These are phyloP conservation scores for Sphaerulina vaccinii DNA, from an alignment of 2,329 filamentous ascomycete species.

Conservation along the genomic window DNA sequence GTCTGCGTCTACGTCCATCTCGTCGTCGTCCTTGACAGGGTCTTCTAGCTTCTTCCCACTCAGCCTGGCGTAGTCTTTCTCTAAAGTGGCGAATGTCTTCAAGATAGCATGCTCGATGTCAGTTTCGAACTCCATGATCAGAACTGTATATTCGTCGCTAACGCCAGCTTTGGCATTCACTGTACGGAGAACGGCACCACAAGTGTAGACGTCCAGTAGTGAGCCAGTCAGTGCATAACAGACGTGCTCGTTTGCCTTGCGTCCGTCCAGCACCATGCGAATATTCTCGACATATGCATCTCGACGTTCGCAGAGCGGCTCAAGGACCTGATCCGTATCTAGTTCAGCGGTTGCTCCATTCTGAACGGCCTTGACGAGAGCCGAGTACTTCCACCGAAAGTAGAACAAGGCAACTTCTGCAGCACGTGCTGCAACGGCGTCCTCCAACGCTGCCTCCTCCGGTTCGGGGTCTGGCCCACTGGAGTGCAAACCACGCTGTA, in stretches of 20 bases:
- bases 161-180: conserved; percentile 37
- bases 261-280: conserved; percentile 49
- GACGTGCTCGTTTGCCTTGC: conserved; percentile 62
- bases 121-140: conserved; percentile 62
- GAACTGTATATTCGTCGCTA: conserved; percentile 50
- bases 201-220: conserved; percentile 76
- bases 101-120: conserved; percentile 66
- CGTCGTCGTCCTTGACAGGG: conserved; percentile 49
- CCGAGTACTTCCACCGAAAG: conserved; percentile 76
- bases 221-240: conserved; percentile 72
- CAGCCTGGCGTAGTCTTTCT: conserved; percentile 75
- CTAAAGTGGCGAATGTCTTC: conserved; percentile 73
- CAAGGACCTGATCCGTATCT: conserved; percentile 51
- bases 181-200: conserved; percentile 66
- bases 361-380: conserved; percentile 49
- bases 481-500: conserved; percentile 68
- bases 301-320: conserved; percentile 53
- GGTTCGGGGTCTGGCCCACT: conserved; percentile 59
- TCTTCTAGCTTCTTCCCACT: conserved; percentile 34
- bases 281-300: conserved; percentile 53
- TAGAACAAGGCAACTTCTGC: conserved; percentile 80
- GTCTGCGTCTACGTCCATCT: conserved; percentile 47
- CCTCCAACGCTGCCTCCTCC: conserved; percentile 73
- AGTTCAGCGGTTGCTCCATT: conserved; percentile 52
- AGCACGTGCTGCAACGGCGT: conserved; percentile 72